Evolutionary conservation across 2,329 filamentous ascomycete species (phyloP), one percentile per base, ranked within the genome.

Genomic region (Sporothrix schenckii): DNA sequence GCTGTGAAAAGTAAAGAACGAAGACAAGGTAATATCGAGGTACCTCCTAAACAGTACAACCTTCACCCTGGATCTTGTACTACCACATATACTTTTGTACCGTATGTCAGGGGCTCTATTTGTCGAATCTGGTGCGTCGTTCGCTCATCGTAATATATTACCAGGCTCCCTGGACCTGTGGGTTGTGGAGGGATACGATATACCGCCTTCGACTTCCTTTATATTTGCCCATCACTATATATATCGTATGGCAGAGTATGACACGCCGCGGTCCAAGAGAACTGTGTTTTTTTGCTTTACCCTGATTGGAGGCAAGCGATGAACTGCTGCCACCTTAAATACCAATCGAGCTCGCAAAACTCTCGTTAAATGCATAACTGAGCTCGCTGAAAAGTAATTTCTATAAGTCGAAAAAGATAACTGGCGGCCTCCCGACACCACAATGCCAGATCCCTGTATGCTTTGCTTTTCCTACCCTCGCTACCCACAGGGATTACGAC

Each of bases 341-440:
- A 4, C 21, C 21, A 24, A 41, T 24, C 19, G 34, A 14, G 14
- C 34, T 44, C 34, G 34, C 21, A 60, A 60, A 44, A 41, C 21
- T 4, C 34, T 19, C 3, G 34, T 44, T 24, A 34, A 24, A 61
- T 61, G 56, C 56, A 61, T 60, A 19, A 6, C 14, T 10, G 49
- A n/a, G 27, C 27, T 30, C 27, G 27, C 27, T 5, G 27, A 5
- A 30, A 30, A 14, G 16, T 9, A 11, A 24, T 63, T 21, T 47
- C 44, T 34, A 34, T 34, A 30, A 30, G 34, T 34, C 7, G 34
- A 34, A 34, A 34, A 34, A 34, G 34, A 34, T 6, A 34, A 34
- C 41, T 21, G 60, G 19, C 44, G 60, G 60, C 60, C 60, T 63
- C 60, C 56, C 60, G 49, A 14, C 41, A 27, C 21, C 14, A 49